Evolutionary conservation across 495 filamentous ascomycete genomes (phyloP), one percentile per base, ranked within the genome.

Genomic region (Hypoxylon cercidicola): DNA sequence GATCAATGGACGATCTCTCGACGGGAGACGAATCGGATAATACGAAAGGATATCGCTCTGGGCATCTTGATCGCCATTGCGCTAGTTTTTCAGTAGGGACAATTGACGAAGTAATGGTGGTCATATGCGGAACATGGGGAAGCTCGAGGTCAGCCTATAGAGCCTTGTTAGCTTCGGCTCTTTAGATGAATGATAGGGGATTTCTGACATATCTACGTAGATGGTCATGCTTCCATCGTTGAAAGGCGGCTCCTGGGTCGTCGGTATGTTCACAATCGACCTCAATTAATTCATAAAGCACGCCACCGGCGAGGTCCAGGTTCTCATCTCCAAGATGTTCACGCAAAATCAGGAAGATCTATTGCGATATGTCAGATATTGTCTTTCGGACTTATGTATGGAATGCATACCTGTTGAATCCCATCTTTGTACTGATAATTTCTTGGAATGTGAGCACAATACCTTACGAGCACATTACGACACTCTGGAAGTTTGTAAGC

Each of bases 311-410:
- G 32, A 75, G 54, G 35, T 73, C 68, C 1, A 75, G 55, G 41
- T 75, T 73, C 53, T 75, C 72, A 21, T 73, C 70, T n/a, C 70
- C 72, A 60, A 75, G 65, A 56, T 75, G 70, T 52, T 75, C 70
- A 25, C 72, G 67, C 15, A 74, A 54, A 55, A 74, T 59, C 0
- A 74, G 50, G 43, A 74, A 74, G 41, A 74, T 66, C 70, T 74
- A 43, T 18, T 28, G 6, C 1, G 39, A 16, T n/a, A 16, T 19
- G 39, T 72, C 25, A 74, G 60, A 43, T 37, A 13, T 13, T 0
- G 4, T 2, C 10, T 32, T 32, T 32, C 30, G 30, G 8, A 13
- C 16, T 43, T 44, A 48, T n/a, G 11, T 8, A 54, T 19, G 4
- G 1, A 15, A 18, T 20, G 55, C 68, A n/a, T 18, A 67, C 72